These are phyloP conservation scores for Podaxis sp. DNA, from an alignment of 768 basidiomycete species.

Conservation along the genomic window DNA sequence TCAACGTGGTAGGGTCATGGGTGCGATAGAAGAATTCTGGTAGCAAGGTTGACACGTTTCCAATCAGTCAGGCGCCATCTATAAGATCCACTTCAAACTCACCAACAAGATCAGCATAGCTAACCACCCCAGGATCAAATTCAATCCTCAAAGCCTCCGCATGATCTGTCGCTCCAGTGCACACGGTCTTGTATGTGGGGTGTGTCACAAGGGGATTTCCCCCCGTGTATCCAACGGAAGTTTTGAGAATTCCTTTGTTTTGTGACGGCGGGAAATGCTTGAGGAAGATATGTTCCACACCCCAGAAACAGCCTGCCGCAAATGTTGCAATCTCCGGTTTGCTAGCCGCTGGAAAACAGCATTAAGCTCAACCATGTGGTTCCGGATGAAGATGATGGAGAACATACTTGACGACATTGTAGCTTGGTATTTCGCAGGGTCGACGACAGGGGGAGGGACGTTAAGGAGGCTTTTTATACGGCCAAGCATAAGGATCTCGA, in stretches of 20 bases:
- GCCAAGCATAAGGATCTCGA: constrained; percentile 17
- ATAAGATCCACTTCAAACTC: constrained; percentile 29
- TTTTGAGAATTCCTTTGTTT: constrained; percentile 74
- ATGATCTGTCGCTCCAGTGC: constrained; percentile 78
- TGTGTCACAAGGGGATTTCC: constrained; percentile 53
- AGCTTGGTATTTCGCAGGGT: constrained; percentile 39
- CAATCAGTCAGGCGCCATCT: neutral
- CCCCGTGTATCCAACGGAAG: constrained; percentile 79
- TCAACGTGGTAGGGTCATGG: constrained; percentile 86
- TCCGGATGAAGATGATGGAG: neutral
- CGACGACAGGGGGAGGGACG: constrained; percentile 23
- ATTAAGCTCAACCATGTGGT: constrained; percentile 9
- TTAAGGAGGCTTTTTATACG: constrained; percentile 20
- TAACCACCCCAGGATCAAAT: constrained; percentile 77
- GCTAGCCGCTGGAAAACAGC: constrained; percentile 14
- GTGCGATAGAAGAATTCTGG: constrained; percentile 93
- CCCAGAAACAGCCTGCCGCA: constrained; percentile 81
- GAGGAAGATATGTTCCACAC: constrained; percentile 81
- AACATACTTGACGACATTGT: constrained; percentile 40
- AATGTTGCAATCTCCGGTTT: constrained; percentile 43
- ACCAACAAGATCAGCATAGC: constrained; percentile 87
- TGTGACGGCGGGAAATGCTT: constrained; percentile 72
- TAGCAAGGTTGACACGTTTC: neutral
- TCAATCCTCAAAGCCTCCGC: constrained; percentile 88
- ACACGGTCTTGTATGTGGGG: constrained; percentile 76